Base-by-base conservation (phyloP, 495 filamentous ascomycete species). In the Niebla homalea region DNA sequence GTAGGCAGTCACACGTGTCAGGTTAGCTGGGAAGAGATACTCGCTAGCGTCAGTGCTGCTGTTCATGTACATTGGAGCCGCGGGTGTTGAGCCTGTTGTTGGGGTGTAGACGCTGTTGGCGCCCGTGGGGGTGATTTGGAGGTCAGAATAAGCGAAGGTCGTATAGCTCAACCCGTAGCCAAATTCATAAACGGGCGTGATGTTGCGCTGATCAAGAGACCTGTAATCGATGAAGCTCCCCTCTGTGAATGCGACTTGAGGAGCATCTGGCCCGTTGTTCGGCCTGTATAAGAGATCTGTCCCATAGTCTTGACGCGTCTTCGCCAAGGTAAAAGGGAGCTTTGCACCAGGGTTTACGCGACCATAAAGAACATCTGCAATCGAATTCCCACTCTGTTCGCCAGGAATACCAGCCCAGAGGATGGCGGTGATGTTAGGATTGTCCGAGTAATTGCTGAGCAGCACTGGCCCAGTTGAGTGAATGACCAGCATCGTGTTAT, bases 191-290 rank as follows among this genome's bases (percentile, higher is more conserved):
- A 85, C 80, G 1, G 92, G 87, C 20, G 79, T 72, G 47, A 83
- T 76, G 36, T 79, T 69, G 25, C 71, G 69, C 64, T 81, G 82
- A 71, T 98, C 92, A 43, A 98, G 85, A 50, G 79, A 70, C 48
- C 92, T 85, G 66, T 98, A 98, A 67, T 98, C 92, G 64, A 95
- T 93, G 67, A 94, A 92, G 23, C 83, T 73, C 35, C 90, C 90
- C 58, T 96, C 89, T 21, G 71, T 72, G 64, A 89, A 95, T 64
- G 90, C 72, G 23, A 81, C 66, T 65, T 98, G 92, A 4, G 89
- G 89, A 19, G 82, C 74, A 20, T 55, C 72, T 16, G 71, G 60
- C 43, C 79, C 83, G 45, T 85, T 81, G 66, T 90, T 90, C 22
- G 84, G 76, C 52, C 76, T 62, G 57, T 87, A 88, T 32, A 94